phyloP scores from a whole-genome alignment of 2,329 filamentous ascomycete species.

The Sarocladium oryzae region DNA sequence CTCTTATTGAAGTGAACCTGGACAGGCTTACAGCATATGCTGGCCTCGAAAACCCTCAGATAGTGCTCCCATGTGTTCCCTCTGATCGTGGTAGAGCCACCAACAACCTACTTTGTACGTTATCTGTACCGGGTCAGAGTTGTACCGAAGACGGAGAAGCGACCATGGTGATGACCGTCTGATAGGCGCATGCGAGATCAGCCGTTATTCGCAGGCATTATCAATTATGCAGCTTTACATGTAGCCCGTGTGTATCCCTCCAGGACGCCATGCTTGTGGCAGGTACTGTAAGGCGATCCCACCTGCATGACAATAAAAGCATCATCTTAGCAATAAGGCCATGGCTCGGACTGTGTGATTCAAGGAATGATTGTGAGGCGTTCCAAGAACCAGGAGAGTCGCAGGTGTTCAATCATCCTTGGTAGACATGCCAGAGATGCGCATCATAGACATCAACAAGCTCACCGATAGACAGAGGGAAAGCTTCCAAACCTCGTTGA shows the following conservation, averaged over 20 bases:
- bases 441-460: background rate
- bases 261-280: background rate
- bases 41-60: no score
- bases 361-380: background rate
- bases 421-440: background rate
- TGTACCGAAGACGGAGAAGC: background rate
- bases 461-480: background rate
- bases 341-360: background rate
- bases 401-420: background rate
- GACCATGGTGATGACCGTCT: background rate
- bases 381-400: background rate
- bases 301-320: background rate
- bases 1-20: no score
- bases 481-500: background rate
- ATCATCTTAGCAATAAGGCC: background rate
- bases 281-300: background rate
- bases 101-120: no score
- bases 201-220: slow-evolving; percentile 7
- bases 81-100: no score
- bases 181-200: slow-evolving; percentile 2
- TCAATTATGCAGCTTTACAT: slow-evolving; percentile 6
- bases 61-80: no score
- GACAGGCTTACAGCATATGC: no score
- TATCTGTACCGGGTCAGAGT: no score
- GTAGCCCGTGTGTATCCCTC: background rate